These are phyloP conservation scores for Penicillium herquei DNA, from an alignment of 495 filamentous ascomycete genomes.

Conservation along the genomic window DNA sequence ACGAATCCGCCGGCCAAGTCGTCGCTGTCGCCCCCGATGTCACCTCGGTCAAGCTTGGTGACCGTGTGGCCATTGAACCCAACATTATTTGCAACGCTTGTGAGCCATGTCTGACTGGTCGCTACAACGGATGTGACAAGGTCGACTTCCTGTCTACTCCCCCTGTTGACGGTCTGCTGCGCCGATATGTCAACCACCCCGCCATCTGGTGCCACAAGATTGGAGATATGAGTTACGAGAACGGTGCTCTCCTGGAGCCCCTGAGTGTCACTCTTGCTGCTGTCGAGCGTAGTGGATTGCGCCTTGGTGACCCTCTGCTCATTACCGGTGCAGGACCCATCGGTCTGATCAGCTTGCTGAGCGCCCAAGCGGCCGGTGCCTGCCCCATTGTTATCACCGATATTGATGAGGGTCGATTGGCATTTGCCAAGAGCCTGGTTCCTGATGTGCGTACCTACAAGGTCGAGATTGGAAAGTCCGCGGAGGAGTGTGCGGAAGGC, in stretches of 20 bases:
- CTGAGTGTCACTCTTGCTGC: constrained; percentile 82
- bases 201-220: constrained; percentile 94
- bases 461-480: constrained; percentile 61
- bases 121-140: constrained; percentile 88
- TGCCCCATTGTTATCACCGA: constrained; percentile 88
- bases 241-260: constrained; percentile 84
- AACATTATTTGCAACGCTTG: constrained; percentile 86
- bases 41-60: constrained; percentile 69
- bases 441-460: constrained; percentile 74
- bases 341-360: constrained; percentile 80
- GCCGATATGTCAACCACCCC: constrained; percentile 90
- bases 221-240: constrained; percentile 81
- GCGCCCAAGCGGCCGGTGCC: constrained; percentile 77
- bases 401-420: constrained; percentile 79
- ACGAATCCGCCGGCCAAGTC: constrained; percentile 85
- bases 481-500: constrained; percentile 67
- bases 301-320: constrained; percentile 77
- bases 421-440: constrained; percentile 76
- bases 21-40: constrained; percentile 78
- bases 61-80: constrained; percentile 88
- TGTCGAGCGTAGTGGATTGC: constrained; percentile 73
- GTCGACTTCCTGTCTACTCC: constrained; percentile 87
- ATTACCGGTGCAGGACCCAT: constrained; percentile 92
- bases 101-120: constrained; percentile 84
- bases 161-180: constrained; percentile 81